Base-by-base conservation (phyloP, 2,329 filamentous ascomycete genomes). In the Rutstroemia sp. region DNA sequence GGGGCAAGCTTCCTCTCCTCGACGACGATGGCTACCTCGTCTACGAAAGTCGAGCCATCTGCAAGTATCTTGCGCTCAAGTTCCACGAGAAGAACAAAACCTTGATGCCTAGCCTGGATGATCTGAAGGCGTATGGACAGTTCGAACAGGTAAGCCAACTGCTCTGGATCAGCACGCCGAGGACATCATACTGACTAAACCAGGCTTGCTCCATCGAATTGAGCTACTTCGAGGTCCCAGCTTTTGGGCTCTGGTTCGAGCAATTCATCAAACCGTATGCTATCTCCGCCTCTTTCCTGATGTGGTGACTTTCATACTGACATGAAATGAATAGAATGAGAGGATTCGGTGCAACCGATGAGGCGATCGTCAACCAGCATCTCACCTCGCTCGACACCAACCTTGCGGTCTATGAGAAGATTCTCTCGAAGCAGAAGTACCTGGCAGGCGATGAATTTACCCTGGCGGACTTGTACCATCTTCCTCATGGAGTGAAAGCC, bases 1-100 rank as follows among this genome's bases (percentile, higher is more conserved):
- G 72, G 40, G 70, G 70, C 1, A 70, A 69, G 58, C 59, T 72
- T 0, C 70, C 70, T 10, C 63, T 67, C n/a, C 57, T 72, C 3
- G 65, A 70, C 4, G 70, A 72, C 48, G 67, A 68, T 44, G 69
- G 67, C 1, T 67, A 65, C 34, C 42, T 66, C n/a, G 36, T 72
- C 2, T 65, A 59, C 52, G 49, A 57, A 17, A 42, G 42, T 10
- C 62, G 70, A 56, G 70, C 69, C 6, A 72, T 72, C 49, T 61
- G 58, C 42, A 64, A 62, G 25, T 68, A 68, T 39, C 56, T 67
- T 34, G 64, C 60, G 17, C 58, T 49, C 58, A 71, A 68, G 58
- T 71, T 70, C 48, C 60, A 66, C 40, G 62, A 61, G 56, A 55
- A 67, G 57, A 61, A 67, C 47, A 59, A 63, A 30, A 56, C 62